A percentile compares a stretch with the other conserved stretches of the same genome.
Conservation (phyloP, 148 eudicot genomes). For the Rhododendron vialii region DNA sequence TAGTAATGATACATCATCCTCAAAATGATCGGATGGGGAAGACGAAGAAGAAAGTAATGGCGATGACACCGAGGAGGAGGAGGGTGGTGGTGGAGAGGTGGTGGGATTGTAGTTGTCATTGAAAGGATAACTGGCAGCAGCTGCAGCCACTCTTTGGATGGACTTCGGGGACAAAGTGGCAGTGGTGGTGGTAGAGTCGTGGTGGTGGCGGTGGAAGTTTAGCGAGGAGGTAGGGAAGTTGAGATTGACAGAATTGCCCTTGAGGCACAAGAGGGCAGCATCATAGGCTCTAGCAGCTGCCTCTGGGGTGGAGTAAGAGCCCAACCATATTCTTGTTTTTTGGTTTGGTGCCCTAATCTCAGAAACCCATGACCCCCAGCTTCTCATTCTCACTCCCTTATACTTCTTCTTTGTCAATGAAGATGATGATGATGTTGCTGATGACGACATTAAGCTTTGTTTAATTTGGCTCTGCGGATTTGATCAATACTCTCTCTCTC, state of each 20-base stretch:
- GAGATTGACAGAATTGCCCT: slow-evolving; percentile 69
- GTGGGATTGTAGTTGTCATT: not conserved
- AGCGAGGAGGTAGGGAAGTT: slow-evolving; percentile 47
- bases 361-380: slow-evolving; percentile 88
- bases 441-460: not conserved
- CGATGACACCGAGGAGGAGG: slow-evolving; percentile 5
- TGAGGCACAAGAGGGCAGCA: slow-evolving; percentile 83
- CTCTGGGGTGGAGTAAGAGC: slow-evolving; percentile 81
- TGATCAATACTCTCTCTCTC: too few relatives aligned
- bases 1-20: slow-evolving; percentile 26
- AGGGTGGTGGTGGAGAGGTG: slow-evolving; percentile 6
- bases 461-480: not conserved
- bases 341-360: slow-evolving; percentile 87
- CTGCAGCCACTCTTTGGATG: slow-evolving; percentile 68
- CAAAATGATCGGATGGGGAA: slow-evolving; percentile 16
- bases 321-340: slow-evolving; percentile 84
- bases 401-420: slow-evolving; percentile 35
- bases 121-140: slow-evolving; percentile 33
- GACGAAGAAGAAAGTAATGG: slow-evolving; percentile 19
- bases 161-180: slow-evolving; percentile 52
- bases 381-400: slow-evolving; percentile 89
- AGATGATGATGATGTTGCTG: not conserved
- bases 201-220: not conserved
- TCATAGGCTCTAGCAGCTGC: slow-evolving; percentile 95
- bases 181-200: not conserved